Evolutionary conservation across 768 basidiomycete species (phyloP).

Genomic region (Suillus subalutaceus): DNA sequence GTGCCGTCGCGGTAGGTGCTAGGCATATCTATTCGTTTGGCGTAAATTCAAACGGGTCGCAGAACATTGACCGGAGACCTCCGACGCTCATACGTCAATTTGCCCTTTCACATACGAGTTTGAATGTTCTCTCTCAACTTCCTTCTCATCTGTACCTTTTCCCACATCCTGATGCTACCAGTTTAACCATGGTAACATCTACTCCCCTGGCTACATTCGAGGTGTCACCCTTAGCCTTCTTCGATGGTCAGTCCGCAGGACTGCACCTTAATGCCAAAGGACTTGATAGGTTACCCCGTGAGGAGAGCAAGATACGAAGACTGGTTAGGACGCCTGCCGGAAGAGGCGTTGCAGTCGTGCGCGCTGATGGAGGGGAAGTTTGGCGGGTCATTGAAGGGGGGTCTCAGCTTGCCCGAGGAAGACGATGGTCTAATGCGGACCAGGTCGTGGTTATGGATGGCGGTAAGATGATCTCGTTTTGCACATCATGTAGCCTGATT

Average conservation of each 20-base stretch:
- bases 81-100: constrained; percentile 82
- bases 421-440: constrained; percentile 60
- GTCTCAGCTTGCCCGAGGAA: constrained; percentile 48
- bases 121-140: constrained; percentile 47
- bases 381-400: constrained; percentile 59
- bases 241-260: constrained; percentile 60
- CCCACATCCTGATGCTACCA: constrained; percentile 44
- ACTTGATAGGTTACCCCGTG: constrained; percentile 41
- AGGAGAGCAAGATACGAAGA: constrained; percentile 56
- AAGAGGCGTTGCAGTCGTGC: constrained; percentile 68
- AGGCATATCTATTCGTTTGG: constrained; percentile 6
- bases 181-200: constrained; percentile 63
- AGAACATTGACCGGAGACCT: constrained; percentile 91
- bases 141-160: constrained; percentile 59
- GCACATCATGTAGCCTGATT: constrained; percentile 14
- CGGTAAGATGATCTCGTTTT: constrained; percentile 43
- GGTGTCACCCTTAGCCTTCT: constrained; percentile 61
- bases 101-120: constrained; percentile 65
- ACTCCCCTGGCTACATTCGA: constrained; percentile 66
- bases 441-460: constrained; percentile 70
- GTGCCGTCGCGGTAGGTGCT: constrained; percentile 70
- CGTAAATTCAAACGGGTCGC: constrained; percentile 1
- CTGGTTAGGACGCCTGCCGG: constrained; percentile 84
- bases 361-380: constrained; percentile 61
- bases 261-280: constrained; percentile 47